Conservation (phyloP, 2,329 filamentous ascomycete species). For the Penicillium sp. region DNA sequence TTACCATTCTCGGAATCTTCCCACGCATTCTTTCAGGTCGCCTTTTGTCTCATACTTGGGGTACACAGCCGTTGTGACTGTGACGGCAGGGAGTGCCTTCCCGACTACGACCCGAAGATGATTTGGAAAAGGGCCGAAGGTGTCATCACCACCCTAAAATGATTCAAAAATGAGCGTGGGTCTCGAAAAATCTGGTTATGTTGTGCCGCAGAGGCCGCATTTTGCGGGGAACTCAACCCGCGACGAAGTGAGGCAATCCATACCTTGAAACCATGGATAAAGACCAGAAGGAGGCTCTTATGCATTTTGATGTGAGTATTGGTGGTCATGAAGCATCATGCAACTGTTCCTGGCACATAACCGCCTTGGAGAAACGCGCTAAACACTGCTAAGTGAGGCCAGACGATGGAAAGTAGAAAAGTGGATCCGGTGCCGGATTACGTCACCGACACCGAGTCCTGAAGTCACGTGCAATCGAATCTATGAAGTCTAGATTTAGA, state of each 20-base stretch:
- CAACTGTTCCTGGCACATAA: background rate
- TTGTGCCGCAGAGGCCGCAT: background rate
- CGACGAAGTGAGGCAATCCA: constrained; percentile 2
- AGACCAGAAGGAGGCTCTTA: constrained; percentile 48
- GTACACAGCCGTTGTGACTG: constrained; percentile 45
- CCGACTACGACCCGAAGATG: constrained; percentile 43
- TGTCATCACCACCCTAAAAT: constrained; percentile 49
- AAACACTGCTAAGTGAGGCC: background rate
- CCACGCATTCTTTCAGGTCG: constrained; percentile 48
- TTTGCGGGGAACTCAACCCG: constrained; percentile 4
- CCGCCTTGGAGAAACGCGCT: background rate
- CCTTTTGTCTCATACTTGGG: constrained; percentile 53
- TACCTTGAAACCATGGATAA: constrained; percentile 52
- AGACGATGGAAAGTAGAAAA: background rate
- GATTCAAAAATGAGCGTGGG: constrained; percentile 2
- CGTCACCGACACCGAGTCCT: background rate
- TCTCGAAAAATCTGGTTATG: background rate
- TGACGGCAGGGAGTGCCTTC: constrained; percentile 44
- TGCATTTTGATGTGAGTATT: constrained; percentile 33
- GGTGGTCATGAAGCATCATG: constrained; percentile 4
- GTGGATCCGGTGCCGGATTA: background rate
- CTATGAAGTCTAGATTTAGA: background rate
- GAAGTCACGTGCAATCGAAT: background rate
- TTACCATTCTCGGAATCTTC: constrained; percentile 50
- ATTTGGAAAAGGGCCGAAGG: constrained; percentile 49